A percentile compares a stretch with the other conserved stretches of the same genome.
phyloP scores from a whole-genome alignment of 2,329 filamentous ascomycete species.

The Tolypocladium inflatum region DNA sequence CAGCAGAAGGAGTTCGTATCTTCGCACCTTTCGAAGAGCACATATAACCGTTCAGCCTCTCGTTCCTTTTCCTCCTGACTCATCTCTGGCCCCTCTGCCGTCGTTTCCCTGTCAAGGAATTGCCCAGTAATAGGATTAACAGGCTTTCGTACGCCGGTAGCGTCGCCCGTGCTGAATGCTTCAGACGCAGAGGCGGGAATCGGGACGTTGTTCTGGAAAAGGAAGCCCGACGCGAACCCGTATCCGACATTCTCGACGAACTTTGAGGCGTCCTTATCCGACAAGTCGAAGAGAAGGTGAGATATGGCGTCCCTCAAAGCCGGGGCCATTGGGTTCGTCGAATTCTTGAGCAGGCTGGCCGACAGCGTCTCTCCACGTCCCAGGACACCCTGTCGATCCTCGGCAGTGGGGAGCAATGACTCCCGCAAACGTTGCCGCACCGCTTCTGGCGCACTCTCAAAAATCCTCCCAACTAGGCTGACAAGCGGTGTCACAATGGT shows the following conservation, averaged over 20 bases:
- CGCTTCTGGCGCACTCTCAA: conserved; percentile 55
- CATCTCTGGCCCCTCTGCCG: conserved; percentile 60
- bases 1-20: no score
- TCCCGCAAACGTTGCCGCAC: conserved; percentile 53
- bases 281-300: conserved; percentile 77
- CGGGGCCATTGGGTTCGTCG: conserved; percentile 62
- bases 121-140: conserved; percentile 88
- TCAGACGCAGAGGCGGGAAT: conserved; percentile 59
- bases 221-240: conserved; percentile 83
- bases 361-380: conserved; percentile 67
- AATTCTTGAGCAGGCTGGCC: conserved; percentile 67
- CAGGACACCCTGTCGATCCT: conserved; percentile 67
- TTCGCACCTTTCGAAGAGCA: conserved; percentile 71
- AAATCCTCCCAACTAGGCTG: conserved; percentile 62
- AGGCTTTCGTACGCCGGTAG: conserved; percentile 22
- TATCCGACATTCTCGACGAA: conserved; percentile 93
- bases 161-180: conserved; percentile 19
- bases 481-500: conserved; percentile 60
- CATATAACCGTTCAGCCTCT: conserved; percentile 83
- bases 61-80: conserved; percentile 84
- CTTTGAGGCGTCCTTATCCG: conserved; percentile 64
- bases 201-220: conserved; percentile 74
- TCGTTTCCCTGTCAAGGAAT: conserved; percentile 57
- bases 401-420: conserved; percentile 63
- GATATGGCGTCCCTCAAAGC: conserved; percentile 67